Evolutionary conservation across 331 rosid species (phyloP).

Genomic region (Pyrus hybrid): DNA sequence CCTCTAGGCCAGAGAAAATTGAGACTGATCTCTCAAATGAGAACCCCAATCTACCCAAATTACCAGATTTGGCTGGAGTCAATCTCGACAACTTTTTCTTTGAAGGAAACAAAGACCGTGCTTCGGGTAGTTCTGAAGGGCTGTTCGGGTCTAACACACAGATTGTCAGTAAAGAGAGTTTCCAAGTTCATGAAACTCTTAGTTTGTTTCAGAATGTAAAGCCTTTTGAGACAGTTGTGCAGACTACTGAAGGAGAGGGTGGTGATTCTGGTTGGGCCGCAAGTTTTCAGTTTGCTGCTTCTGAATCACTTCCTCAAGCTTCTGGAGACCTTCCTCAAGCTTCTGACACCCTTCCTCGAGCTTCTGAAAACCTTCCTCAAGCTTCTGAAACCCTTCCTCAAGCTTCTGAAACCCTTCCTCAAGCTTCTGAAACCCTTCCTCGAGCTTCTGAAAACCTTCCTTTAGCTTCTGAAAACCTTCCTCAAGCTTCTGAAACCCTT

Average conservation of each 20-base stretch:
- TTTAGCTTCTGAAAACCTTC: conserved; percentile 31
- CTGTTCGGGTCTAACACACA: conserved; percentile 11
- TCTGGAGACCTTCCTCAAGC: too few relatives aligned
- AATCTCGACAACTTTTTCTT: conserved; percentile 46
- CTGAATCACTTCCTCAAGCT: conserved; percentile 31
- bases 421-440: conserved; percentile 29
- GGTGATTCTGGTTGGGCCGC: conserved; percentile 66
- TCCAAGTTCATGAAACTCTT: conserved; percentile 32
- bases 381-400: conserved; percentile 30
- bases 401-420: conserved; percentile 28
- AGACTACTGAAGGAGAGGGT: conserved; percentile 30
- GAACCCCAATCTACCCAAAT: conserved; percentile 26
- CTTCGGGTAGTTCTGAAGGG: conserved; percentile 24
- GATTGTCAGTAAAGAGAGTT: conserved; percentile 10
- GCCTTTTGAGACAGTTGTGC: conserved; percentile 9
- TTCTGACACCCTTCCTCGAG: too few relatives aligned
- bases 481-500: conserved; percentile 27
- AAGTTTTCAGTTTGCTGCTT: conserved; percentile 46
- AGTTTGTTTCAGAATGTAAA: conserved; percentile 44
- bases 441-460: conserved; percentile 30
- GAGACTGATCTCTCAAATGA: conserved; percentile 16
- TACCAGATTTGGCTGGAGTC: conserved; percentile 47
- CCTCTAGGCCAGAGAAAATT: conserved; percentile 48
- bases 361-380: conserved; percentile 29
- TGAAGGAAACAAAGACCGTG: conserved; percentile 25